These are phyloP conservation scores for Aspergillus fischeri DNA, from an alignment of 2,329 filamentous ascomycete species.

Conservation along the genomic window DNA sequence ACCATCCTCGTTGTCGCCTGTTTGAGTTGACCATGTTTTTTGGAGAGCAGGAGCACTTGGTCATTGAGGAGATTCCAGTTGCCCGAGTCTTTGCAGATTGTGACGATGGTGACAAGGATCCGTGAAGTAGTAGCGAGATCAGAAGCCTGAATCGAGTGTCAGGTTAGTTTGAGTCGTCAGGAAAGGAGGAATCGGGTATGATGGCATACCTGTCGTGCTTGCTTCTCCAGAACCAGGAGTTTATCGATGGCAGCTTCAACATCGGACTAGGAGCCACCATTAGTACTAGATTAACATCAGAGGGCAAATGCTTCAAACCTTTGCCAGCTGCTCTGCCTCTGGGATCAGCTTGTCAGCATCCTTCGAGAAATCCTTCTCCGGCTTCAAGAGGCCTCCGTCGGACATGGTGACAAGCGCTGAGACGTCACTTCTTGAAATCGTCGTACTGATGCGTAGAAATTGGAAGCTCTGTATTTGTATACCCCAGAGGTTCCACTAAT, in stretches of 20 bases:
- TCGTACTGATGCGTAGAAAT: conserved; percentile 3
- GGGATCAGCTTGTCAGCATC: conserved; percentile 89
- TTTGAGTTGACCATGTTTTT: conserved; percentile 99
- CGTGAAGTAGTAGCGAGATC: conserved; percentile 94
- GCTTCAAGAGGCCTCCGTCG: conserved; percentile 73
- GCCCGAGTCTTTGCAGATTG: conserved; percentile 84
- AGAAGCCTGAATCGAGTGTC: conserved; percentile 61
- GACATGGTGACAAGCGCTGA: conserved; percentile 60
- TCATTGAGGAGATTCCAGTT: conserved; percentile 97
- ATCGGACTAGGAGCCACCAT: conserved; percentile 49
- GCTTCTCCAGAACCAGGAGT: conserved; percentile 87
- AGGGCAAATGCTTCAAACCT: conserved; percentile 52
- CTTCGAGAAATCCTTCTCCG: conserved; percentile 98
- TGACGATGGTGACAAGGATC: conserved; percentile 81
- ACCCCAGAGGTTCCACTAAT: not conserved
- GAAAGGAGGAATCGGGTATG: conserved; percentile 5
- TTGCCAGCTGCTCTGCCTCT: conserved; percentile 83
- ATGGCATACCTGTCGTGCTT: conserved; percentile 78
- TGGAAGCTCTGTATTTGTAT: conserved; percentile 5
- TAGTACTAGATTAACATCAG: not conserved
- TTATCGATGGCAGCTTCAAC: conserved; percentile 89
- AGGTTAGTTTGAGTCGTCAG: conserved; percentile 5
- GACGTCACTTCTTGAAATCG: conserved; percentile 8
- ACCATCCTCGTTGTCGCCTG: conserved; percentile 99
- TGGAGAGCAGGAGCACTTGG: conserved; percentile 90